phyloP scores from a whole-genome alignment of 352 stramenopile genomes.

The Pythium rhizo-oryzae region DNA sequence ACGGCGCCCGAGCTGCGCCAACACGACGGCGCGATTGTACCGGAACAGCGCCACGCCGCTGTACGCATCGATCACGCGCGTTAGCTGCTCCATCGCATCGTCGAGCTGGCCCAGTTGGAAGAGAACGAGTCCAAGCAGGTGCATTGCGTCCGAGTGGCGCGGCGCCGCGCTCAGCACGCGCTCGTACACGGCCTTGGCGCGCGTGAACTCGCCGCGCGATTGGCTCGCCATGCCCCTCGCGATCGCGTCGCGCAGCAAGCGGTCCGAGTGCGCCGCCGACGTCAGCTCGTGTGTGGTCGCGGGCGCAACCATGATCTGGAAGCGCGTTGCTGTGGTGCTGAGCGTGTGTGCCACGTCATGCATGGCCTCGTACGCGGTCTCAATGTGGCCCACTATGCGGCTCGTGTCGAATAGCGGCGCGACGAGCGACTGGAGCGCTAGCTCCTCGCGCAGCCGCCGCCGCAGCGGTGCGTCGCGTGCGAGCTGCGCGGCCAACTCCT shows the following conservation, averaged over 20 bases:
- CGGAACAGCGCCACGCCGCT: constrained; percentile 16
- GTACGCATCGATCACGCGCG: constrained; percentile 19
- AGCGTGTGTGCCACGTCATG: constrained; percentile 48
- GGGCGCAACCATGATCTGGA: constrained; percentile 56
- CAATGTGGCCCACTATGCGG: constrained; percentile 58
- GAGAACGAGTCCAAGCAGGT: constrained; percentile 46
- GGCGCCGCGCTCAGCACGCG: constrained; percentile 39
- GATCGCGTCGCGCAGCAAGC: constrained; percentile 25
- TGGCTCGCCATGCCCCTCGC: constrained; percentile 39
- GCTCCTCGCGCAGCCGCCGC: constrained; percentile 29
- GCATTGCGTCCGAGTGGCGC: constrained; percentile 39
- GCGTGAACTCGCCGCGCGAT: constrained; percentile 18
- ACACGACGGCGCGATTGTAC: constrained; percentile 29
- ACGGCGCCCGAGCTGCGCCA: not conserved
- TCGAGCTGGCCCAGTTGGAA: constrained; percentile 23
- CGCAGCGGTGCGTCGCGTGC: constrained; percentile 32
- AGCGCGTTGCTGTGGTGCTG: not conserved
- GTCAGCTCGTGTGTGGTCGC: constrained; percentile 5
- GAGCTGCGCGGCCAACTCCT: constrained; percentile 59
- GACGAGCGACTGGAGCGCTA: constrained; percentile 36
- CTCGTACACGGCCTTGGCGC: constrained; percentile 43
- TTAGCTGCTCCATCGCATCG: constrained; percentile 30
- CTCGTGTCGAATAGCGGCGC: constrained; percentile 79
- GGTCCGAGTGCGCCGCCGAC: constrained; percentile 2
- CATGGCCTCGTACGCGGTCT: constrained; percentile 69